Percentiles rank a stretch among this genome's conserved stretches.
Evolutionary conservation across 805 yeast genomes (phyloP).

Genomic region (Wilhelminamyces savonicus): DNA sequence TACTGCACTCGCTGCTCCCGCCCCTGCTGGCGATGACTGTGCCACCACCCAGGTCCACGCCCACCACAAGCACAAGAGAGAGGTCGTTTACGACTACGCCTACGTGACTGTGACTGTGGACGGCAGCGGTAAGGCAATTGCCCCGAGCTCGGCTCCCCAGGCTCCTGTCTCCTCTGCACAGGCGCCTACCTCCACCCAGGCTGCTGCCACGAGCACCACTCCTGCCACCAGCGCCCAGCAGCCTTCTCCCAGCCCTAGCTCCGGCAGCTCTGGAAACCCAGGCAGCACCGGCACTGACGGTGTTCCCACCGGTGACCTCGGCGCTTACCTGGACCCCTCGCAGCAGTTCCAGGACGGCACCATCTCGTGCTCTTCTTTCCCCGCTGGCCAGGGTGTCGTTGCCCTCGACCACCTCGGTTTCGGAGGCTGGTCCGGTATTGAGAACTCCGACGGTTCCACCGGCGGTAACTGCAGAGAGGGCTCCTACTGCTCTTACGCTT

Average conservation of each 20-base stretch:
- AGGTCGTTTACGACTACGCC: slow-evolving; percentile 46
- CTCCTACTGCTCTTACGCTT: slow-evolving; percentile 93
- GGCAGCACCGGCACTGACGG: slow-evolving; percentile 3
- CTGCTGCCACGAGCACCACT: neutral
- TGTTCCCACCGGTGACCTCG: slow-evolving; percentile 6
- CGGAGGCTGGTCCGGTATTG: slow-evolving; percentile 82
- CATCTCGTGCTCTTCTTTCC: slow-evolving; percentile 10
- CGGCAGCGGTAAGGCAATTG: slow-evolving; percentile 31
- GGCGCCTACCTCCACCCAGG: slow-evolving; percentile 1
- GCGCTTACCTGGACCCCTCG: slow-evolving; percentile 4
- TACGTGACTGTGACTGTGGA: slow-evolving; percentile 39
- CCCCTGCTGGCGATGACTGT: slow-evolving; percentile 8
- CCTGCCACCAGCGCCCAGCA: neutral
- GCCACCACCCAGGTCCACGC: slow-evolving; percentile 31
- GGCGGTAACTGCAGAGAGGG: slow-evolving; percentile 80
- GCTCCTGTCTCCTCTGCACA: slow-evolving; percentile 5
- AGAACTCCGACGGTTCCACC: slow-evolving; percentile 51
- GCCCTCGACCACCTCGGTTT: slow-evolving; percentile 14
- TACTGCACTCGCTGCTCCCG: slow-evolving; percentile 10
- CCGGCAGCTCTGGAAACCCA: neutral
- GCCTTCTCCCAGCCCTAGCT: neutral
- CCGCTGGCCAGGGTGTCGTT: slow-evolving; percentile 13
- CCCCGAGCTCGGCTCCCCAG: slow-evolving; percentile 4
- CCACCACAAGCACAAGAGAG: slow-evolving; percentile 59
- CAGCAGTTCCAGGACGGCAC: slow-evolving; percentile 11